Percentiles rank a stretch among this genome's conserved stretches.
phyloP scores from a whole-genome alignment of 768 basidiomycete species.

The Russula brevipes region DNA sequence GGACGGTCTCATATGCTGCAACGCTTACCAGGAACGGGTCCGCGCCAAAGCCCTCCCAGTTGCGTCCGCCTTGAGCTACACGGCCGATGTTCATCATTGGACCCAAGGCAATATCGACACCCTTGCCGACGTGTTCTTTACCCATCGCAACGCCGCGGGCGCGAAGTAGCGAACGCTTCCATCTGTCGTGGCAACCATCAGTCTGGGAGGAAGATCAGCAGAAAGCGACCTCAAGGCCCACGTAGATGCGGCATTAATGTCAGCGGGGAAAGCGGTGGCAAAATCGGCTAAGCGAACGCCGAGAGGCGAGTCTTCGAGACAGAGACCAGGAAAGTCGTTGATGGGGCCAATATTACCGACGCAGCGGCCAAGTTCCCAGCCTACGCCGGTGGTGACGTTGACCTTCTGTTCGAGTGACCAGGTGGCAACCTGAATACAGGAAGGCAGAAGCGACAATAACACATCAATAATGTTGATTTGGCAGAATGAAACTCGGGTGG shows the following conservation, averaged over 20 bases:
- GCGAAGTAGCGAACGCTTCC: slow-evolving; percentile 65
- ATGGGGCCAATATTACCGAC: slow-evolving; percentile 61
- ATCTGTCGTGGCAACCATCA: too few relatives aligned
- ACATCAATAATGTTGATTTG: not conserved
- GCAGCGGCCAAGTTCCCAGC: slow-evolving; percentile 61
- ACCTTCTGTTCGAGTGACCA: slow-evolving; percentile 25
- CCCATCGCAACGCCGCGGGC: slow-evolving; percentile 76
- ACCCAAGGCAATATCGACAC: slow-evolving; percentile 70
- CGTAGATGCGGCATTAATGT: slow-evolving; percentile 77
- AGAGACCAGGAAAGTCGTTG: slow-evolving; percentile 57
- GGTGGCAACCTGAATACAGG: slow-evolving; percentile 9
- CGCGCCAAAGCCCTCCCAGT: slow-evolving; percentile 94
- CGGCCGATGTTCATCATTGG: slow-evolving; percentile 89
- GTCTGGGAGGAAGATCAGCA: slow-evolving; percentile 27
- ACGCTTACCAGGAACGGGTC: slow-evolving; percentile 85
- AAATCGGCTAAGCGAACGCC: slow-evolving; percentile 74
- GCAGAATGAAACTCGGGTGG: not conserved
- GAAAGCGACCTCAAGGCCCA: slow-evolving; percentile 34
- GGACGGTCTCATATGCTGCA: slow-evolving; percentile 68
- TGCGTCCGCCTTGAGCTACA: slow-evolving; percentile 71
- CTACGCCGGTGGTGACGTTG: slow-evolving; percentile 29
- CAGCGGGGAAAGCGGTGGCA: slow-evolving; percentile 78
- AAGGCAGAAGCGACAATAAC: not conserved
- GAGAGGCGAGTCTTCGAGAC: slow-evolving; percentile 71
- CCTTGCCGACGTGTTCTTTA: slow-evolving; percentile 75